Evolutionary conservation across 495 filamentous ascomycete species (phyloP).

Genomic region (Trichoderma orchidacearum): DNA sequence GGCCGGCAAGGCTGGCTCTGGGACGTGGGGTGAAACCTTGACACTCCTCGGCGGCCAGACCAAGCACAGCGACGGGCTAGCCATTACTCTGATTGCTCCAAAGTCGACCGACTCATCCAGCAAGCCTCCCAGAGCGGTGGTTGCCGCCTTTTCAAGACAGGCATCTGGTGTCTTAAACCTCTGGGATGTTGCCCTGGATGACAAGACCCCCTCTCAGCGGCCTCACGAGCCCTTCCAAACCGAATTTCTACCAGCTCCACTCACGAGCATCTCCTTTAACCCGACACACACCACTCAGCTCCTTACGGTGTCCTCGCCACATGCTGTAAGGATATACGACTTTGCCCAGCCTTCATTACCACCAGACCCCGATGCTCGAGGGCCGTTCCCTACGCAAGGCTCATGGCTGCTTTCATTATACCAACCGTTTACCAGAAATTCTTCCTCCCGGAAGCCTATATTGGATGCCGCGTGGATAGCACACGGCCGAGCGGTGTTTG

Average conservation of each 20-base stretch:
- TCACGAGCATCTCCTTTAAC: constrained; percentile 60
- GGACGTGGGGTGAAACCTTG: constrained; percentile 48
- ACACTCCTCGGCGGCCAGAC: constrained; percentile 43
- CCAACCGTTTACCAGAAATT: constrained; percentile 44
- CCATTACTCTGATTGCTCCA: constrained; percentile 49
- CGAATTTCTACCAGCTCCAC: constrained; percentile 49
- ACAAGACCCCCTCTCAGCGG: constrained; percentile 16
- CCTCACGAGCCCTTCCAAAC: constrained; percentile 46
- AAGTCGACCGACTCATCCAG: constrained; percentile 7
- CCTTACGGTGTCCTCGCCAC: constrained; percentile 50
- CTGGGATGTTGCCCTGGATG: constrained; percentile 31
- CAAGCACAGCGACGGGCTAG: constrained; percentile 47
- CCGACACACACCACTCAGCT: constrained; percentile 47
- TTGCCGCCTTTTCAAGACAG: constrained; percentile 48
- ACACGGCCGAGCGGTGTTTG: constrained; percentile 63
- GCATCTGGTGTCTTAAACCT: constrained; percentile 41
- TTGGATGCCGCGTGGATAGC: constrained; percentile 75
- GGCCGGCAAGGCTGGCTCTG: constrained; percentile 32
- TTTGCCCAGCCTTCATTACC: constrained; percentile 29
- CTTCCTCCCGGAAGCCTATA: constrained; percentile 50
- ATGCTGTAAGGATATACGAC: constrained; percentile 56
- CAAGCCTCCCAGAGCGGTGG: constrained; percentile 19
- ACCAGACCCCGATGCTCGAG: constrained; percentile 29
- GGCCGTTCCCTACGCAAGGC: constrained; percentile 34
- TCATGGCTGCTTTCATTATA: constrained; percentile 62